Base-by-base conservation (phyloP, 2,329 filamentous ascomycete genomes). In the Pseudogymnoascus sp. region DNA sequence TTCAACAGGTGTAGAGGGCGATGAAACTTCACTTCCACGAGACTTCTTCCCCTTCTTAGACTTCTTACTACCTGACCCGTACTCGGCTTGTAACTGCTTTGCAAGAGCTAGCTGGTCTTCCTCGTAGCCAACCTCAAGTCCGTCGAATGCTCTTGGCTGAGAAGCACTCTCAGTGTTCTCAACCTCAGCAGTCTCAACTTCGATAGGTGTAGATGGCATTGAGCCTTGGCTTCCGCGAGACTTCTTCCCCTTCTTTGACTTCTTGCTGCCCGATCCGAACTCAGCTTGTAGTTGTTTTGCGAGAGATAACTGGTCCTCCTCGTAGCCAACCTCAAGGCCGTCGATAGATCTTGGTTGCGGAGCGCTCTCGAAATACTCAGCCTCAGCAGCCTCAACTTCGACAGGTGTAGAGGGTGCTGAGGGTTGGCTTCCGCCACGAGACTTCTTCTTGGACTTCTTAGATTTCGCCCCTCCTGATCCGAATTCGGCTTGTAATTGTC, bases 381-480 rank as follows among this genome's bases (percentile, higher is more conserved):
- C 63, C 37, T 34, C 36, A 25, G 37, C 23, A 45, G 16, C 14
- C 28, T 34, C 41, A 21, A 45, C 37, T 4, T 62, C 61, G 14
- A 34, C 10, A 19, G 51, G 51, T 16, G 61, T 45, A 11, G 64
- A 61, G 4, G 36, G 36, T 21, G n/a, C 60, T 6, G 60, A 43
- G 21, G 60, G 34, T 43, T 61, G 36, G 21, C 36, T 41, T 25
- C 34, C 60, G n/a, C 34, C 39, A 8, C 39, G 36, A 43, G 61
- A 66, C 71, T 80, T 79, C 71, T 80, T 80, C 71, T 80, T 80
- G 7, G 73, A 67, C 65, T 73, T 70, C 41, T 67, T 67, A 39
- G 68, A 61, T 51, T 67, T 68, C 25, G 21, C 37, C 66, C 64
- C 65, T 28, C 28, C 37, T 19, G 37, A 54, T 62, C 37, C 37